Evolutionary conservation across 1,284 basidiomycete species (phyloP).

Genomic region (Gomphus bonarii): DNA sequence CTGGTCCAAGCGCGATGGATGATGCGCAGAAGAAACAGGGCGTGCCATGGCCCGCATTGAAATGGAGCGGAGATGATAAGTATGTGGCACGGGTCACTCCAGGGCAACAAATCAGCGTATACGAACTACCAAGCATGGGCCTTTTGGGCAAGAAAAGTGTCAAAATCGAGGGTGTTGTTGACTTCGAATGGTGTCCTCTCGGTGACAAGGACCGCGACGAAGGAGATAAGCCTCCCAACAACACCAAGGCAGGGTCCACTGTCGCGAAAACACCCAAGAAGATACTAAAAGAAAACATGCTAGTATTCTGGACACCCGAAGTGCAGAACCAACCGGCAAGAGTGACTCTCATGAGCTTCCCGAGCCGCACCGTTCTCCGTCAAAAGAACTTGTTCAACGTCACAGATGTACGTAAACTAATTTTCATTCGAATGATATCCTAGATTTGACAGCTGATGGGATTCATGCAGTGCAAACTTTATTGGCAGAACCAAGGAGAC

Average conservation of each 20-base stretch:
- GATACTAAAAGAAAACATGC: slow-evolving; percentile 81
- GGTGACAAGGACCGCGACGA: slow-evolving; percentile 84
- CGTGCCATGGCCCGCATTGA: slow-evolving; percentile 91
- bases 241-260: slow-evolving; percentile 27
- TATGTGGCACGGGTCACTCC: slow-evolving; percentile 86
- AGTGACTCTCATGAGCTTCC: slow-evolving; percentile 87
- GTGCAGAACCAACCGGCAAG: slow-evolving; percentile 94
- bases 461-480: slow-evolving; percentile 77
- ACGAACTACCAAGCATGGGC: slow-evolving; percentile 92
- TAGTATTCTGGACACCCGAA: slow-evolving; percentile 98
- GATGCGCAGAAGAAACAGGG: slow-evolving; percentile 58
- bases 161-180: slow-evolving; percentile 96
- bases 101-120: slow-evolving; percentile 91
- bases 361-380: slow-evolving; percentile 75
- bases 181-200: slow-evolving; percentile 98
- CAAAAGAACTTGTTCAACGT: slow-evolving; percentile 99
- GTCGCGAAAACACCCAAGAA: slow-evolving; percentile 40
- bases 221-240: slow-evolving; percentile 34
- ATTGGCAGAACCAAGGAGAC: slow-evolving; percentile 99
- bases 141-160: slow-evolving; percentile 95
- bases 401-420: slow-evolving; percentile 62
- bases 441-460: not conserved
- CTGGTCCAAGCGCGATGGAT: slow-evolving; percentile 29
- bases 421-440: not conserved
- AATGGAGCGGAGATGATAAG: slow-evolving; percentile 97